Percentiles rank a stretch among this genome's conserved stretches.
These are phyloP conservation scores for Croton setiger DNA, from an alignment of 441 rosid species.

Conservation along the genomic window DNA sequence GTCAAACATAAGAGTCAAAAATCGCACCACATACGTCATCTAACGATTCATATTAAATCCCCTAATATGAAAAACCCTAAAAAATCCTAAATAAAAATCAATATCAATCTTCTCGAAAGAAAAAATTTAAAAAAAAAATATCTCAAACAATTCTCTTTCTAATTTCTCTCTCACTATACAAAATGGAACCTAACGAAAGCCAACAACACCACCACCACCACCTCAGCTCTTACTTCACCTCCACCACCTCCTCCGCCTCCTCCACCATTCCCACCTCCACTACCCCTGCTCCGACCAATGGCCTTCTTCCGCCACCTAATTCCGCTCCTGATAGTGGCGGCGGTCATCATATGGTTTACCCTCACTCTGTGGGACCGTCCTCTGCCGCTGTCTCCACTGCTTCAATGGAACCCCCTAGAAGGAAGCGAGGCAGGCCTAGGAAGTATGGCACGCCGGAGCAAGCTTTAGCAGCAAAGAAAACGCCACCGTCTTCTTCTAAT, in stretches of 20 bases:
- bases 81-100: constrained; percentile 21
- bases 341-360: constrained; percentile 42
- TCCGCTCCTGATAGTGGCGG: constrained; percentile 5
- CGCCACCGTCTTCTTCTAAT: constrained; percentile 27
- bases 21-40: constrained; percentile 3
- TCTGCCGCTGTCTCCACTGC: constrained; percentile 41
- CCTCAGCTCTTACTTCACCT: constrained; percentile 37
- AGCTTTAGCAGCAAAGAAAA: constrained; percentile 77
- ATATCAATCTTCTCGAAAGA: constrained; percentile 22
- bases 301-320: constrained; percentile 35
- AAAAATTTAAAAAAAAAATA: constrained; percentile 20
- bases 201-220: constrained; percentile 34
- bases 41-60: constrained; percentile 11
- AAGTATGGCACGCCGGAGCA: constrained; percentile 44
- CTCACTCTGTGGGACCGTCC: constrained; percentile 68
- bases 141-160: constrained; percentile 17
- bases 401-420: constrained; percentile 39
- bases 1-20: constrained; percentile 11
- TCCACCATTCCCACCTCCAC: constrained; percentile 7
- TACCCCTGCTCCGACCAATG: constrained; percentile 40
- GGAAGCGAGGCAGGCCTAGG: constrained; percentile 16
- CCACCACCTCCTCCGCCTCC: constrained; percentile 13
- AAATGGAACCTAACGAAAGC: constrained; percentile 35
- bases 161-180: constrained; percentile 22
- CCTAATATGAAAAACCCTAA: constrained; percentile 19